Evolutionary conservation across 768 basidiomycete species (phyloP), one percentile per base, ranked within the genome.

Genomic region (Xerocomus spinulosus): DNA sequence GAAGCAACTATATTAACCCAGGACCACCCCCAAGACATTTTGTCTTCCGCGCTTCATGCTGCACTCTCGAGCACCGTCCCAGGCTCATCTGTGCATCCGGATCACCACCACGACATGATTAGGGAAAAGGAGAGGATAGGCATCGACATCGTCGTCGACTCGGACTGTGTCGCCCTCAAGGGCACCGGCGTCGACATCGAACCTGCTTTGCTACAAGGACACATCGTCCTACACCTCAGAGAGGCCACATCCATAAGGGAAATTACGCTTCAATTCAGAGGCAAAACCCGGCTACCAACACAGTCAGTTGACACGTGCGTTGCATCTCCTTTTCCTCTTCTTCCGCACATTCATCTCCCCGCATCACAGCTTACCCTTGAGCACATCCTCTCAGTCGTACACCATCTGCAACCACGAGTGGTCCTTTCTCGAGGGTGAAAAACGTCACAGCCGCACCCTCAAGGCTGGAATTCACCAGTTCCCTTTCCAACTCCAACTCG

Each of bases 381-480:
- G 53, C n/a, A 9, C 48, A 1, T 64, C 77, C 0, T 69, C 71
- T 9, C 64, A 79, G 49, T 79, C 76, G 15, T 85, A 82, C 59
- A 71, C 79, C 35, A 68, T 93, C 35, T 87, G 85, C 66, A 79
- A 78, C 49, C 90, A 94, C 60, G 88, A 92, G 52, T 94, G 91
- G 92, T 87, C 88, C 14, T 94, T 96, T 72, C 82, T 95, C 41
- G 85, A 91, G 57, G 87, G 88, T 48, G 81, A 84, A 57, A 87
- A 82, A 66, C 76, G 74, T 34, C 83, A 86, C 59, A 73, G 78
- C 10, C 92, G 90, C 59, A 97, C 93, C 0, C 83, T 97, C 63
- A 96, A 97, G 70, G 92, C 93, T n/a, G 95, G 95, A 13, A 83
- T 82, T 29, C 95, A 98, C 63, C 70, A 82, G 21, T 97, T 97